A percentile compares a stretch with the other conserved stretches of the same genome.
phyloP scores from a whole-genome alignment of 2,329 filamentous ascomycete genomes.

The Microcyclospora pomicola region DNA sequence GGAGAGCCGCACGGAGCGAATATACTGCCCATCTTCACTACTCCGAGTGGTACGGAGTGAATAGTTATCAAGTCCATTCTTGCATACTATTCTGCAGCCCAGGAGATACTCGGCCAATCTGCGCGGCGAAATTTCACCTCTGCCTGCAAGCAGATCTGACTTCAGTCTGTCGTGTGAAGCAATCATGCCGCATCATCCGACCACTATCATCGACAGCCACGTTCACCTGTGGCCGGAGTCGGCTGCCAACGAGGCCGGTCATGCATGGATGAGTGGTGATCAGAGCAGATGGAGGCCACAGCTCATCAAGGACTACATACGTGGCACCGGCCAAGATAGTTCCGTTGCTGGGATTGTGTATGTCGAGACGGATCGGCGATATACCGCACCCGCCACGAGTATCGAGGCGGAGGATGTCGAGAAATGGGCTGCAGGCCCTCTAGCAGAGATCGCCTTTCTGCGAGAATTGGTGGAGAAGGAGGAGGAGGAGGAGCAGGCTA shows the following conservation, averaged over 20 bases:
- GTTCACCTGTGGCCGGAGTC: constrained; percentile 71
- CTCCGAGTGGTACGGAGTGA: too few species aligned
- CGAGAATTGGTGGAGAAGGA: constrained; percentile 40
- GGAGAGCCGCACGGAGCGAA: too few species aligned
- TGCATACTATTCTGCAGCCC: too few species aligned
- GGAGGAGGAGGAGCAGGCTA: constrained; percentile 40
- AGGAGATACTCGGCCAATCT: too few species aligned
- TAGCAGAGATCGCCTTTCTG: constrained; percentile 59
- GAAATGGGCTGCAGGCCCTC: constrained; percentile 51
- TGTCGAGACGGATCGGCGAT: constrained; percentile 63
- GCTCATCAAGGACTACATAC: constrained; percentile 29
- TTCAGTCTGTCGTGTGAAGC: too few species aligned
- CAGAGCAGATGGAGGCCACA: constrained; percentile 30
- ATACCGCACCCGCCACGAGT: constrained; percentile 7
- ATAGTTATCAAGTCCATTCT: too few species aligned
- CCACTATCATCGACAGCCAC: constrained; percentile 67
- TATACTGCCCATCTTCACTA: too few species aligned
- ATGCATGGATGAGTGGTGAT: constrained; percentile 48
- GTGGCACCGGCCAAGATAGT: constrained; percentile 13
- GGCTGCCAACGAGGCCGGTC: constrained; percentile 44
- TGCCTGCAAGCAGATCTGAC: too few species aligned
- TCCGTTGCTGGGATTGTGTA: constrained; percentile 55
- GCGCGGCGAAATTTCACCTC: too few species aligned
- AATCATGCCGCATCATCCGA: too few species aligned
- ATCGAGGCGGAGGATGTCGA: constrained; percentile 14